Percentiles rank a stretch among this genome's conserved stretches.
phyloP scores from a whole-genome alignment of 2,329 filamentous ascomycete genomes.

The Colletotrichum incanum region DNA sequence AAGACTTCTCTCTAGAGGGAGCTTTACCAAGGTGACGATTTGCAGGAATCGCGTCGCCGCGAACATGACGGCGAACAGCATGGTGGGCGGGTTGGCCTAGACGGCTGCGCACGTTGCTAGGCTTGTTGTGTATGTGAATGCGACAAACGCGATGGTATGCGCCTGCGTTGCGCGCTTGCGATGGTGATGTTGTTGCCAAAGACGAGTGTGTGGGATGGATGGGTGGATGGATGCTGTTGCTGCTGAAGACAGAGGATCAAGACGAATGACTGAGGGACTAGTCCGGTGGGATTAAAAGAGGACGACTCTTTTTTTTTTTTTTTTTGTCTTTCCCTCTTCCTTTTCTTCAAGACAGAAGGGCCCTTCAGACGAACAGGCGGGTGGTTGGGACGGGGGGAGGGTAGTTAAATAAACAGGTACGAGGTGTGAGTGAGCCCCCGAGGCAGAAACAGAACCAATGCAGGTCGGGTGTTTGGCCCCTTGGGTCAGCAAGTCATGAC shows the following conservation, averaged over 20 bases:
- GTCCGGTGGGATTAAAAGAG: background rate
- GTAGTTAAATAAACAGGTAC: conserved; percentile 33
- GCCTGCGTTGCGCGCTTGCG: conserved; percentile 21
- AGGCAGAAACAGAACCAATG: conserved; percentile 26
- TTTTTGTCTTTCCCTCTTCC: background rate
- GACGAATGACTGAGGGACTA: background rate
- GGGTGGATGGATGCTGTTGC: background rate
- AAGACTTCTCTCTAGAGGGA: background rate
- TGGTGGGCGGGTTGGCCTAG: conserved; percentile 53
- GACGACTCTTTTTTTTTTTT: background rate
- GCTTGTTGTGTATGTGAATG: background rate
- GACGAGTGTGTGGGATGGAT: background rate
- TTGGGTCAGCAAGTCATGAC: conserved; percentile 7
- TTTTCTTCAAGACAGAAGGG: background rate
- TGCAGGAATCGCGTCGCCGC: conserved; percentile 74
- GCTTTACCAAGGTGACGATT: conserved; percentile 74
- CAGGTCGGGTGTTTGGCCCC: conserved; percentile 26
- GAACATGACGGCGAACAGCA: conserved; percentile 77
- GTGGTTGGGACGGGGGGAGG: conserved; percentile 37
- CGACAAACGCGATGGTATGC: conserved; percentile 19
- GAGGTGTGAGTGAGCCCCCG: background rate
- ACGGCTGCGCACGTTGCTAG: background rate
- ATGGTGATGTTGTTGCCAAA: background rate
- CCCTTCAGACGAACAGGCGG: conserved; percentile 23
- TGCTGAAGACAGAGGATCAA: background rate